phyloP scores from a whole-genome alignment of 2,329 filamentous ascomycete genomes.

The Colletotrichum sp. region DNA sequence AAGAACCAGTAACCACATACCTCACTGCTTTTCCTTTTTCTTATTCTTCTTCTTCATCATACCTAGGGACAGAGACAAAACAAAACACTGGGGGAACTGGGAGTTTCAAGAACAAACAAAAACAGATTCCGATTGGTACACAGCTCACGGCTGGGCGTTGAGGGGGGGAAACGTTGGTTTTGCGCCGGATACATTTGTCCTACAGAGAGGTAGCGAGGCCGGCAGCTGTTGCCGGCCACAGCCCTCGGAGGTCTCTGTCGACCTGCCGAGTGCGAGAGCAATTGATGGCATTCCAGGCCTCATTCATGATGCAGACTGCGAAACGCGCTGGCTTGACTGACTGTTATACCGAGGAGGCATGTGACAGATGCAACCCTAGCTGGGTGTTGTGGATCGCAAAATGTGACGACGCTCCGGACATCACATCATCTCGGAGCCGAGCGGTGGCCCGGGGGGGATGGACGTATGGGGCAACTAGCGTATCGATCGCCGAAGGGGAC shows the following conservation, averaged over 20 bases:
- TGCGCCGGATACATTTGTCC: not conserved
- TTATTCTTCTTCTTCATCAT: not conserved
- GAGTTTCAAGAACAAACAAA: slow-evolving; percentile 13
- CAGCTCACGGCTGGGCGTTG: slow-evolving; percentile 10
- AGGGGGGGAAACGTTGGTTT: not conserved
- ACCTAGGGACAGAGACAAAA: slow-evolving; percentile 7
- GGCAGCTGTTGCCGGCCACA: not conserved
- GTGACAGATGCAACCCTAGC: not conserved
- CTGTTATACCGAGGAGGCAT: not conserved
- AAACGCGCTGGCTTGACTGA: not conserved
- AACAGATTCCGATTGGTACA: not conserved
- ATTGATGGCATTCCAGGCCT: slow-evolving; percentile 11
- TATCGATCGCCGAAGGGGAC: not conserved
- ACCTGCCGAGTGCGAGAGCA: not conserved
- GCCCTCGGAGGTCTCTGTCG: not conserved
- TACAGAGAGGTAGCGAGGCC: not conserved
- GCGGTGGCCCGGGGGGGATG: not conserved
- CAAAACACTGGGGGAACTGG: slow-evolving; percentile 2
- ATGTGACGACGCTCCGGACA: not conserved
- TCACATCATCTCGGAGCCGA: not conserved
- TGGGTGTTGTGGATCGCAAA: not conserved
- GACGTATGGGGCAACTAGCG: not conserved
- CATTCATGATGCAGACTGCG: not conserved
- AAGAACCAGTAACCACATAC: slow-evolving; percentile 7
- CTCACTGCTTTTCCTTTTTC: not conserved